Evolutionary conservation across 2,329 filamentous ascomycete species (phyloP), one percentile per base, ranked within the genome.

Genomic region (Fusarium sp.): DNA sequence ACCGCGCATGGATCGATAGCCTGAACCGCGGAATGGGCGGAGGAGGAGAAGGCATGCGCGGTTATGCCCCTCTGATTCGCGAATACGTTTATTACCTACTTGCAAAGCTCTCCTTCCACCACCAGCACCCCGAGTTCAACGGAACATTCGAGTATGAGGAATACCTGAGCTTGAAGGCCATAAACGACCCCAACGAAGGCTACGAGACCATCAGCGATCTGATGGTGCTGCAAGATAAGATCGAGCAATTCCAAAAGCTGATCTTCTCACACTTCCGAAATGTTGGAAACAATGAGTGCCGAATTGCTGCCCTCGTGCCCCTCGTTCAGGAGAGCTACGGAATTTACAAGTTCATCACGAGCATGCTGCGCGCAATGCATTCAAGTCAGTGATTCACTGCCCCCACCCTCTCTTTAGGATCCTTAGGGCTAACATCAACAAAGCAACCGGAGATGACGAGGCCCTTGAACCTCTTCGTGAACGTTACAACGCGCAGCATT

Each of bases 301-400:
- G 96, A 71, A 99, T 99, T 79, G 97, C 96, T 20, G 94, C 96
- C 3, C 85, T 99, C 60, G 95, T 98, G 28, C 94, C 95, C 6
- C 86, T 99, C 48, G 96, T 99, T 7, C 94, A 98, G 81, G 96
- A 99, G 86, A 98, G 95, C 82, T 99, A 98, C 83, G 96, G 96
- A 54, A 98, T 99, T 77, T 99, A 99, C 88, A 98, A 98, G 84
- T 99, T 99, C 82, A 95, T 98, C 75, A 99, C 96, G 0, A 99
- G 96, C 92, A 99, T 99, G 96, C 85, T 99, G 71, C 91, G 96
- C 63, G 96, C 96, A 22, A 98, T 99, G 95, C 96, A 99, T 82
- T 96, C 94, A 6, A 95, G 93, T 95, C 86, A 80, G 92, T 85
- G 28, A 44, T 42, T 54, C 26, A 26, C 26, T 26, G n/a, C 24